Conservation (phyloP, 2,329 filamentous ascomycete genomes). For the Ophiostoma australiae region DNA sequence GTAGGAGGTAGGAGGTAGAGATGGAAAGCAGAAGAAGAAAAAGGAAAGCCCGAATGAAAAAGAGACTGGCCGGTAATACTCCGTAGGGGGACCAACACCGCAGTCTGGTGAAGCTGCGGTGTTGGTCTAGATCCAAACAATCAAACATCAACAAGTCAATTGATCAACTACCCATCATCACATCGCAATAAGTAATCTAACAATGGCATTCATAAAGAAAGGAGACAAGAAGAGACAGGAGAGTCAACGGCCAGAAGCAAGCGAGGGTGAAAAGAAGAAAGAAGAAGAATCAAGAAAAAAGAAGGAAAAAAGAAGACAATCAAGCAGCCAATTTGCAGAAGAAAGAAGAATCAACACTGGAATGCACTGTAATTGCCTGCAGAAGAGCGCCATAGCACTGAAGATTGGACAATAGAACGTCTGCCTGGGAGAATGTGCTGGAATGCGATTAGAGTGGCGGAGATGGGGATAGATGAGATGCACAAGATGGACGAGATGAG, state of each 20-base stretch:
- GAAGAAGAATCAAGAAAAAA: background rate
- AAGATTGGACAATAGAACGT: constrained; percentile 9
- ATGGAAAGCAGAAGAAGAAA: background rate
- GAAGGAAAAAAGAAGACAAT: background rate
- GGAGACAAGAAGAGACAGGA: background rate
- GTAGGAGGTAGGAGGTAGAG: background rate
- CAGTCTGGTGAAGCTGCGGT: too few species aligned
- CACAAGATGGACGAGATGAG: background rate
- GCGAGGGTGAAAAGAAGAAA: background rate
- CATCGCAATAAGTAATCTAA: background rate
- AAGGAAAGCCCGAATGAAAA: background rate
- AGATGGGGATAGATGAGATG: background rate
- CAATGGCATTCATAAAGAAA: background rate
- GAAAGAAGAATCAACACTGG: background rate
- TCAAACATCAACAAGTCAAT: too few species aligned
- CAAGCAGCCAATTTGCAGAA: background rate
- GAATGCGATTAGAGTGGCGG: background rate
- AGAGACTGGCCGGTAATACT: background rate
- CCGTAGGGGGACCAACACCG: too few species aligned
- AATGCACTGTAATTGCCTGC: background rate
- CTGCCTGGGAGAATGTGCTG: background rate
- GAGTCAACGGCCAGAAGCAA: background rate
- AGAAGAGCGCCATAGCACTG: background rate
- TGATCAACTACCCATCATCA: background rate
- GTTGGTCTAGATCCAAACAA: too few species aligned